Conservation (phyloP, 139 green algal genomes). For the Coccomyxa sp. region DNA sequence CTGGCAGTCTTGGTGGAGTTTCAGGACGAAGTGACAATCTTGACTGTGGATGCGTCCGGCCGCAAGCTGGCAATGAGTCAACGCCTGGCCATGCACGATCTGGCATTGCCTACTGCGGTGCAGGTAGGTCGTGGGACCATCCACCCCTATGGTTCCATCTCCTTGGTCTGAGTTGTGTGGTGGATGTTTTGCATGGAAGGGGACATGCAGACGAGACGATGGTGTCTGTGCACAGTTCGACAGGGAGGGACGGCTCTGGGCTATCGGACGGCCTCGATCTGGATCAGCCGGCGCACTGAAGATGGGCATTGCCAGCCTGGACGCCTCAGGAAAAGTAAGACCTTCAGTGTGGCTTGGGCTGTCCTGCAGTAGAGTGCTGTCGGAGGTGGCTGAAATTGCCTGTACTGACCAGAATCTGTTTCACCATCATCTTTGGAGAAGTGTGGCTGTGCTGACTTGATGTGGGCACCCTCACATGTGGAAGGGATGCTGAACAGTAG, state of each 20-base stretch:
- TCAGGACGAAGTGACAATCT: background rate
- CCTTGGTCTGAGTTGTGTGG: background rate
- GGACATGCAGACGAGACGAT: background rate
- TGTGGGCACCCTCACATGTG: background rate
- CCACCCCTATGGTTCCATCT: too few relatives aligned
- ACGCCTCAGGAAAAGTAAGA: background rate
- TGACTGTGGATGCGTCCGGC: background rate
- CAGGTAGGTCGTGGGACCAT: background rate
- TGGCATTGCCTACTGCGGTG: background rate
- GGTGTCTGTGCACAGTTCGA: background rate
- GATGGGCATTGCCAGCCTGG: background rate
- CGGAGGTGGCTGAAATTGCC: background rate
- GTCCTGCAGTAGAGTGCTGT: background rate
- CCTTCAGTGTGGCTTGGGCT: background rate
- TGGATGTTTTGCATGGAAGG: background rate
- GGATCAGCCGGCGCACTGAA: background rate
- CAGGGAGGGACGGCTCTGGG: background rate
- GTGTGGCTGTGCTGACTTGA: background rate
- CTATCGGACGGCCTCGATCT: background rate
- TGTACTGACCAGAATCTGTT: background rate
- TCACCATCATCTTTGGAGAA: background rate
- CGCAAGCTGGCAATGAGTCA: background rate
- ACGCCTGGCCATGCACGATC: background rate
- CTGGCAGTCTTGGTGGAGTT: background rate
- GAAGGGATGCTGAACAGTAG: too few relatives aligned